These are phyloP conservation scores for Diaporthe citri DNA, from an alignment of 2,329 filamentous ascomycete species.

Conservation along the genomic window DNA sequence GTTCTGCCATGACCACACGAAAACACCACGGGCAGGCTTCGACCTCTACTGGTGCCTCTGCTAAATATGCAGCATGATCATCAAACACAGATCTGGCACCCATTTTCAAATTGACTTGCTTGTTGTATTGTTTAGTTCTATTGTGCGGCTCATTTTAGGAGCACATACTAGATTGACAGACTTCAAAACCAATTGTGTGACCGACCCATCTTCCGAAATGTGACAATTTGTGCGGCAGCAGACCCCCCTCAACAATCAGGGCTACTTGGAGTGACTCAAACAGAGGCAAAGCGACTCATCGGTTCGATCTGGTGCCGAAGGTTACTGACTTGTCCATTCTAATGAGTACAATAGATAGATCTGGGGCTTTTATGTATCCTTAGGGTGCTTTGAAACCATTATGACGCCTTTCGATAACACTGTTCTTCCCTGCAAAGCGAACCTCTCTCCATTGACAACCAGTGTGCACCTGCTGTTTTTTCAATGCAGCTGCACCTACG, in stretches of 20 bases:
- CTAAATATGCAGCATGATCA: too few relatives aligned
- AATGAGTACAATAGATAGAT: background rate
- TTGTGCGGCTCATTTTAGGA: too few relatives aligned
- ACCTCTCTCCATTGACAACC: background rate
- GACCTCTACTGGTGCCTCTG: too few relatives aligned
- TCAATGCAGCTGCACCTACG: background rate
- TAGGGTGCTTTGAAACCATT: background rate
- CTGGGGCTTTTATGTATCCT: accelerated
- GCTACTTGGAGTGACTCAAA: background rate
- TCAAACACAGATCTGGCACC: too few relatives aligned
- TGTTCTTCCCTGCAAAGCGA: background rate
- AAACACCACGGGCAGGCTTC: too few relatives aligned
- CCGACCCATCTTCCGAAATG: background rate
- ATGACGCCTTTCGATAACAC: background rate
- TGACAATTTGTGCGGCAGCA: background rate
- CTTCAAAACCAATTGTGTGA: too few relatives aligned
- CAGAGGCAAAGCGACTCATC: background rate
- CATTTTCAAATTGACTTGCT: too few relatives aligned
- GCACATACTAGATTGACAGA: too few relatives aligned
- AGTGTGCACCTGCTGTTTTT: background rate
- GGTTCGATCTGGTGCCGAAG: background rate
- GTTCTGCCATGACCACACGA: too few relatives aligned
- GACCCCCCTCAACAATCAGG: background rate
- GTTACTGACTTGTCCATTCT: background rate
- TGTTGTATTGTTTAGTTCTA: too few relatives aligned